Evolutionary conservation across 2,329 filamentous ascomycete genomes (phyloP), one percentile per base, ranked within the genome.

Genomic region (Setomelanomma holmii): DNA sequence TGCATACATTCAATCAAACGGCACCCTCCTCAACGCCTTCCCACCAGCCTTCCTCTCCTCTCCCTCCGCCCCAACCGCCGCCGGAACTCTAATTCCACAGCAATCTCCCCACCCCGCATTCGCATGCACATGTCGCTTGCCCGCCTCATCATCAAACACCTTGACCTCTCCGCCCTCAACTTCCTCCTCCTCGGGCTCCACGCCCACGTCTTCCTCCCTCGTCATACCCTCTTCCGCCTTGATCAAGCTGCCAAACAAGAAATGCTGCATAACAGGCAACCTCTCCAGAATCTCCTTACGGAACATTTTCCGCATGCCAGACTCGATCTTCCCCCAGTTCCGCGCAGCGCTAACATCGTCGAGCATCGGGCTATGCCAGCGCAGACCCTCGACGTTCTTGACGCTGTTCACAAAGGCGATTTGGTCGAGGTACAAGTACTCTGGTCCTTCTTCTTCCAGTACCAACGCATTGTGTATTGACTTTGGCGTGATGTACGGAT

Each of bases 301-400:
- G 70, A 98, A 98, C 96, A 99, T 99, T 62, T 91, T 90, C 55
- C 90, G 85, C 96, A 99, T 98, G 5, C 95, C 95, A 21, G 83
- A 89, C 73, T 98, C 93, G 43, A 99, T 89, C 80, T 99, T 99
- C 60, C 76, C 79, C 95, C 95, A 99, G 34, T 83, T 90, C 73
- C 91, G 93, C 14, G 93, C 89, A 1, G 91, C 88, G 3, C 90
- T 95, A 60, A 99, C 99, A 73, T 99, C 95, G 71, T 99, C 95
- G 16, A 99, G 85, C 96, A 99, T 98, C 3, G 96, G 95, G 59
- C 89, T 93, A 69, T 99, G 96, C 95, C 95, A 99, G 39, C 95
- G 85, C 55, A 99, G 79, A 1, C 93, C 93, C 68, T 96, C 91
- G 51, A 97, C 93, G 1, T 91, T 96, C 80, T 99, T 99, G 52